phyloP scores from a whole-genome alignment of 345 rosid genomes.

The Brassica cretica region DNA sequence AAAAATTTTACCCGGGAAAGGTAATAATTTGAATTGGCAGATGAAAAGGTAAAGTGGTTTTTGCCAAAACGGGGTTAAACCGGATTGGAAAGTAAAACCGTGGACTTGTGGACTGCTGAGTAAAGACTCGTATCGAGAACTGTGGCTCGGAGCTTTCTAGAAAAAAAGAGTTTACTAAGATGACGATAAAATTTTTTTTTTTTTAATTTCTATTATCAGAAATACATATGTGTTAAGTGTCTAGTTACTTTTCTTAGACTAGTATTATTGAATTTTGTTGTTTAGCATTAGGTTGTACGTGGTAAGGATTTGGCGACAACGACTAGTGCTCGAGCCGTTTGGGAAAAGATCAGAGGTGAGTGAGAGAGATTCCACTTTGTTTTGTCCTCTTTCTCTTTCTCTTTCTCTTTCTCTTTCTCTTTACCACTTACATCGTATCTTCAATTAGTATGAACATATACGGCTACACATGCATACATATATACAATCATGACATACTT shows the following conservation, averaged over 20 bases:
- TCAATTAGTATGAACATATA: neutral
- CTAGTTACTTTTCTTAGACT: neutral
- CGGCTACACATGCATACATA: neutral
- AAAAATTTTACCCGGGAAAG: too few species aligned
- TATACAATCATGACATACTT: neutral
- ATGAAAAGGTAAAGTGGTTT: too few species aligned
- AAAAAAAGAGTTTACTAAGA: too few species aligned
- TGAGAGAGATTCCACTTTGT: neutral
- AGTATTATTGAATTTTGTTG: slow-evolving; percentile 5
- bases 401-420: neutral
- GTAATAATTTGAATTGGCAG: too few species aligned
- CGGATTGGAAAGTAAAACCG: too few species aligned
- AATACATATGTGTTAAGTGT: neutral
- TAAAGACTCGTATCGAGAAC: too few species aligned
- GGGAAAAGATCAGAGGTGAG: slow-evolving; percentile 2
- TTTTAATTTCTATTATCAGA: too few species aligned
- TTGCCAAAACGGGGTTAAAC: too few species aligned
- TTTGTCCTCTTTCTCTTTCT: too few species aligned
- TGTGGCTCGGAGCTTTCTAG: too few species aligned
- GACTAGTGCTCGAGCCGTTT: neutral
- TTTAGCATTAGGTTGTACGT: neutral
- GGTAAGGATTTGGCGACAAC: neutral
- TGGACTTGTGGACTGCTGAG: too few species aligned
- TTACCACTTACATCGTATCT: slow-evolving; percentile 7
- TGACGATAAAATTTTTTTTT: too few species aligned